Evolutionary conservation across 2,329 filamentous ascomycete species (phyloP), one percentile per base, ranked within the genome.

Genomic region (Curvularia sp.): DNA sequence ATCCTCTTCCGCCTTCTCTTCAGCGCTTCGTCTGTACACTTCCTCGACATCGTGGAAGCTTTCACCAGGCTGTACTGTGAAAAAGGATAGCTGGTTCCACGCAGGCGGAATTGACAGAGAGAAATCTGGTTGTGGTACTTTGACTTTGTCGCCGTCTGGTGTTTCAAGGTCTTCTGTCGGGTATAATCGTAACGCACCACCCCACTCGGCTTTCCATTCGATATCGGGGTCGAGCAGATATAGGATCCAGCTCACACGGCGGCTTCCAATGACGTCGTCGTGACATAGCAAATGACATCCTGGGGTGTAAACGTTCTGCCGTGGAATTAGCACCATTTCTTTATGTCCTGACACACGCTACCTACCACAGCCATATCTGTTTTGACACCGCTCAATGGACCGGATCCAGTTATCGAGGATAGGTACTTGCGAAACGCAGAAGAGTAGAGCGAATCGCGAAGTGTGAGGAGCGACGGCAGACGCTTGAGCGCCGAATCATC

Each of bases 21-120:
- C 74, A 81, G 82, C 59, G 75, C 83, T 63, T 80, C 82, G 70
- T 75, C 91, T 88, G 79, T 97, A 98, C 4, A 99, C 95, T 79
- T 99, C 95, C 80, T 98, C 94, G 55, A 99, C 95, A 76, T 99
- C 95, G 79, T 99, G 95, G 79, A 98, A 99, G 77, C 94, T 98
- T 84, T 97, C 89, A n/a, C 95, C 95, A 0, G 95, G 95, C 80
- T 97, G 93, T 6, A 99, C 96, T 18, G 93, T 93, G 77, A 99
- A 99, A 85, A 99, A 99, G 69, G 91, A 95, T 60, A 99, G 84
- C 81, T 99, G 95, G 78, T 98, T 97, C 88, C 94, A 99, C 0
- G 93, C 92, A 0, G 95, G 95, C 0, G 95, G 93, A 59, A 99
- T 97, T 42, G 88, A 86, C 70, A 96, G 89, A 67, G 84, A 87